Evolutionary conservation across 2,329 filamentous ascomycete species (phyloP).

Genomic region (Ascocoryne sarcoides): DNA sequence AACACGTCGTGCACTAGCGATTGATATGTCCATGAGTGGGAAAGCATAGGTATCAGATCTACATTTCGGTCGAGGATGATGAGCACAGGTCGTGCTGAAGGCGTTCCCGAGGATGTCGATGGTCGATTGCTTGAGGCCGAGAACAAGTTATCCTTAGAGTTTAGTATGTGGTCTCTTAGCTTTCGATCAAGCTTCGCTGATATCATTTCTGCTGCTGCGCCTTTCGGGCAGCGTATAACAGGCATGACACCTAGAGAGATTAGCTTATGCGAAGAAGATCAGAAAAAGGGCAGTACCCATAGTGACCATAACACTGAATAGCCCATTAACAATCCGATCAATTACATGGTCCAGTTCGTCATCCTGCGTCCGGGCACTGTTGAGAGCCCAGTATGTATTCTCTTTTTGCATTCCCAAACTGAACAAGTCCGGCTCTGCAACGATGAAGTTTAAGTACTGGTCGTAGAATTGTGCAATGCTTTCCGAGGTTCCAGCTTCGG

Average conservation of each 20-base stretch:
- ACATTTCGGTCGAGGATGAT: slow-evolving; percentile 93
- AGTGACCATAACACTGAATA: slow-evolving; percentile 98
- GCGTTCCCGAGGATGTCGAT: slow-evolving; percentile 46
- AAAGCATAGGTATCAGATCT: slow-evolving; percentile 96
- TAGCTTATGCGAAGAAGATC: too few relatives aligned
- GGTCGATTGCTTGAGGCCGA: slow-evolving; percentile 51
- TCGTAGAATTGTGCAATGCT: slow-evolving; percentile 89
- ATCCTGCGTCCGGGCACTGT: slow-evolving; percentile 84
- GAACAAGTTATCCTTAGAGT: slow-evolving; percentile 96
- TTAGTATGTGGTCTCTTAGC: slow-evolving; percentile 89
- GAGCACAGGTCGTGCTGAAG: slow-evolving; percentile 74
- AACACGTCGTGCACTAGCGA: slow-evolving; percentile 73
- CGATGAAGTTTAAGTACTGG: slow-evolving; percentile 96
- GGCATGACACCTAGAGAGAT: slow-evolving; percentile 66
- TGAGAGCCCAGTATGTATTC: slow-evolving; percentile 90
- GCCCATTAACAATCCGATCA: slow-evolving; percentile 84
- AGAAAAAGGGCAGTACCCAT: slow-evolving; percentile 71
- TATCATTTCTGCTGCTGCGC: slow-evolving; percentile 88
- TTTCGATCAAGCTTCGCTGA: slow-evolving; percentile 91
- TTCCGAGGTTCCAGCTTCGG: slow-evolving; percentile 74
- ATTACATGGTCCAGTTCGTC: slow-evolving; percentile 81
- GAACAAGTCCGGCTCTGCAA: slow-evolving; percentile 91
- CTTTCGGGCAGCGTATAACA: slow-evolving; percentile 89
- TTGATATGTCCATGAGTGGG: slow-evolving; percentile 87
- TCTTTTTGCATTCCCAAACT: slow-evolving; percentile 86